These are phyloP conservation scores for Tricholomella constricta DNA, from an alignment of 768 basidiomycete species.

Conservation along the genomic window DNA sequence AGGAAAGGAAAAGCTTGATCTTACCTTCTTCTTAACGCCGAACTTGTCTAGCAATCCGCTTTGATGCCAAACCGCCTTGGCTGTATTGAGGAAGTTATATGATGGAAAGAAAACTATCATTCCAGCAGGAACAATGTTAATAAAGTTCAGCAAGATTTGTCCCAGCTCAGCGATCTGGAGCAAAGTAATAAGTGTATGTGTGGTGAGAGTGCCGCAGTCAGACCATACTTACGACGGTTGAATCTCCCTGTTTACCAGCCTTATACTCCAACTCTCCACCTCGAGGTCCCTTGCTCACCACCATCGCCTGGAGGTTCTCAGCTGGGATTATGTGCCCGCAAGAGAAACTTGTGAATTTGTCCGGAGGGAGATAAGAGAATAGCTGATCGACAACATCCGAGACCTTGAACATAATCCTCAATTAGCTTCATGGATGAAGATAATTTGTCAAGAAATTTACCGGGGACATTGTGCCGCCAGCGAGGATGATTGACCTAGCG, in stretches of 20 bases:
- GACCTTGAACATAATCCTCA: conserved; percentile 50
- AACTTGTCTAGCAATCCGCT: conserved; percentile 66
- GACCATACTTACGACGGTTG: conserved; percentile 51
- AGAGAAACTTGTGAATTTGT: conserved; percentile 76
- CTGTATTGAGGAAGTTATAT: conserved; percentile 75
- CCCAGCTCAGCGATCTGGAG: conserved; percentile 79
- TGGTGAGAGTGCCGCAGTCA: background rate
- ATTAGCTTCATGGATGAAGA: background rate
- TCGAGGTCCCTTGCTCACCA: conserved; percentile 73
- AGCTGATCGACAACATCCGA: conserved; percentile 85
- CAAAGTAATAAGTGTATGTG: background rate
- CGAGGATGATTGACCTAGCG: conserved; percentile 84
- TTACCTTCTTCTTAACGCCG: conserved; percentile 71
- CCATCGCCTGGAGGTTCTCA: conserved; percentile 73
- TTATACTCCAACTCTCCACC: conserved; percentile 82
- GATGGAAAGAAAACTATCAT: conserved; percentile 95
- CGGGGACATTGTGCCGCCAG: conserved; percentile 99
- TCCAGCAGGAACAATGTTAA: conserved; percentile 78
- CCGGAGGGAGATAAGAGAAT: conserved; percentile 62
- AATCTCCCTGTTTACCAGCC: conserved; percentile 69
- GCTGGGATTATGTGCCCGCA: conserved; percentile 92
- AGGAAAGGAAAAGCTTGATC: conserved; percentile 16
- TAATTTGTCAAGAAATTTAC: conserved; percentile 44
- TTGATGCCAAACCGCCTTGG: conserved; percentile 66
- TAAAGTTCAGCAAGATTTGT: conserved; percentile 78